A percentile compares a stretch with the other conserved stretches of the same genome.
Evolutionary conservation across 108 stramenopile genomes (phyloP).

Genomic region (Skeletonema potamos): DNA sequence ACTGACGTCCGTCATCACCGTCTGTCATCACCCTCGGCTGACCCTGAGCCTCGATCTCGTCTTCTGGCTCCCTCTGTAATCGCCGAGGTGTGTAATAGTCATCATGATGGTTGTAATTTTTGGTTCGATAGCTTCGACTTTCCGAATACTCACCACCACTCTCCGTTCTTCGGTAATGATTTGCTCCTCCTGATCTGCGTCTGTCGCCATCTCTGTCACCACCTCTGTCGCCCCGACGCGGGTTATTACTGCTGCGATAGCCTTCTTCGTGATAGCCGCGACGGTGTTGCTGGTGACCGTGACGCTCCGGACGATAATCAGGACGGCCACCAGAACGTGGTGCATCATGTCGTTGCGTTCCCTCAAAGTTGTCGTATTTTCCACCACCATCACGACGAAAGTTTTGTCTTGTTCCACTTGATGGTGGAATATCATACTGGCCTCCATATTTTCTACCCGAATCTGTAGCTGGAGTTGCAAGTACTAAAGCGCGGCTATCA

Average conservation of each 20-base stretch:
- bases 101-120: too few species aligned
- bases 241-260: conserved; percentile 3
- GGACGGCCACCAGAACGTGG: conserved; percentile 9
- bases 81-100: too few species aligned
- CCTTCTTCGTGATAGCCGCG: background rate
- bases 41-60: too few species aligned
- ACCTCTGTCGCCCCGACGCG: conserved; percentile 3
- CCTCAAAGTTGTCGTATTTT: conserved; percentile 19
- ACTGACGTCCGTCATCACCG: too few species aligned
- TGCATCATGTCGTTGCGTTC: conserved; percentile 3
- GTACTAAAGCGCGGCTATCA: conserved; percentile 33
- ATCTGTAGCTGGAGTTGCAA: conserved; percentile 10
- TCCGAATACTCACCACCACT: background rate
- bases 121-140: too few species aligned
- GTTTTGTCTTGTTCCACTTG: background rate
- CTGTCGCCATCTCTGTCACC: conserved; percentile 15
- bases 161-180: conserved; percentile 1
- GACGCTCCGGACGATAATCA: conserved; percentile 23
- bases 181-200: conserved; percentile 7
- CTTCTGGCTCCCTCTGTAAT: too few species aligned
- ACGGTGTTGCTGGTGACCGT: conserved; percentile 5
- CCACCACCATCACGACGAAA: conserved; percentile 24
- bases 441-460: conserved; percentile 16
- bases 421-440: conserved; percentile 24
- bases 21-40: too few species aligned